Evolutionary conservation across 495 filamentous ascomycete genomes (phyloP).

Genomic region (Xylaria nigripes): DNA sequence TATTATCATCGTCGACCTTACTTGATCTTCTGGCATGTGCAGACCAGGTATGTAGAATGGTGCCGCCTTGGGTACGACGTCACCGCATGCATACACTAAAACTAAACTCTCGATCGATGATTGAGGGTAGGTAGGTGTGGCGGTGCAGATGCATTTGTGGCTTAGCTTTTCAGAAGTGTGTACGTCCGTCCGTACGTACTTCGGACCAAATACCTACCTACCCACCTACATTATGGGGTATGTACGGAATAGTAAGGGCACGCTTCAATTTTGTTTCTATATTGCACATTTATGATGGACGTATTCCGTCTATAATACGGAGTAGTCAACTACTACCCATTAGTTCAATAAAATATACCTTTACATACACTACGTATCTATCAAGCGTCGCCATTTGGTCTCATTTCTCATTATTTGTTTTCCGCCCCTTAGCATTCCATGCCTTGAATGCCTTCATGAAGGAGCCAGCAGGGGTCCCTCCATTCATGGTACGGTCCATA

Average conservation of each 20-base stretch:
- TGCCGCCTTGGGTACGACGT: not conserved
- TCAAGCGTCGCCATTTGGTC: not conserved
- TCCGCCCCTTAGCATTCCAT: constrained; percentile 2
- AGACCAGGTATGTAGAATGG: not conserved
- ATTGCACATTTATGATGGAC: too few species aligned
- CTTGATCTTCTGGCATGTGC: not conserved
- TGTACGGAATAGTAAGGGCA: too few species aligned
- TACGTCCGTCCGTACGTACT: too few species aligned
- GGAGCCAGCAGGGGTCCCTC: constrained; percentile 1
- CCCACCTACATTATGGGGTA: too few species aligned
- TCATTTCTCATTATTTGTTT: not conserved
- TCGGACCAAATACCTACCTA: too few species aligned
- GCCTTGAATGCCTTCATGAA: constrained; percentile 19
- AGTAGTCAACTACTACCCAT: too few species aligned
- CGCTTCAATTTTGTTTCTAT: too few species aligned
- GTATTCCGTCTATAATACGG: not conserved
- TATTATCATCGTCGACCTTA: constrained; percentile 7
- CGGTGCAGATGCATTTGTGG: not conserved
- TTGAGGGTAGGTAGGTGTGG: not conserved
- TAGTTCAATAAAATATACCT: too few species aligned
- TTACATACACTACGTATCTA: too few species aligned
- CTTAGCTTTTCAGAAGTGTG: not conserved
- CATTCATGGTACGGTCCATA: not conserved
- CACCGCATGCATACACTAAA: not conserved
- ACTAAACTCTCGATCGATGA: not conserved